phyloP scores from a whole-genome alignment of 805 yeast genomes.

The Starmerella bombi region DNA sequence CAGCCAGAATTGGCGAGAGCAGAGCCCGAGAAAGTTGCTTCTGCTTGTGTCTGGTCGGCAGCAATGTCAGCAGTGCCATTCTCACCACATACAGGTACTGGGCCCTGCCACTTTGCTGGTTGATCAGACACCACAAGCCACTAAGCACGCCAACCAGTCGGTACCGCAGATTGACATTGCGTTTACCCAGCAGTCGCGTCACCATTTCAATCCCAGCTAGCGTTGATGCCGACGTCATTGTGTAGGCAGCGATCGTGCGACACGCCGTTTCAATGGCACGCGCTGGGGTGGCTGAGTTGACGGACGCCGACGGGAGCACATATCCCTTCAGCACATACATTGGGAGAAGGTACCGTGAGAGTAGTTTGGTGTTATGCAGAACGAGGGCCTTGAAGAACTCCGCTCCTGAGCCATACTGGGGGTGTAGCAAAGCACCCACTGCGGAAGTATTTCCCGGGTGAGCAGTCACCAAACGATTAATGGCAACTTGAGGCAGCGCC shows the following conservation, averaged over 20 bases:
- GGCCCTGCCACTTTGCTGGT: conserved; percentile 25
- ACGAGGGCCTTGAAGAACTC: conserved; percentile 21
- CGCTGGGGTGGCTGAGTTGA: conserved; percentile 4
- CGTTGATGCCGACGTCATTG: conserved; percentile 28
- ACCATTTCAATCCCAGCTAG: conserved; percentile 31
- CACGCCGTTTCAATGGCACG: conserved; percentile 20
- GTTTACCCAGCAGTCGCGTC: conserved; percentile 26
- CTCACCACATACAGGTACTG: conserved; percentile 28
- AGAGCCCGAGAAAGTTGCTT: conserved; percentile 25
- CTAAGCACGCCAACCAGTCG: conserved; percentile 31
- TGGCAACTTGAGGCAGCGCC: conserved; percentile 12
- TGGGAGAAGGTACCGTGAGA: conserved; percentile 24
- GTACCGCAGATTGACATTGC: conserved; percentile 27
- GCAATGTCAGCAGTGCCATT: conserved; percentile 25
- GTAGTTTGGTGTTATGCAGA: conserved; percentile 18
- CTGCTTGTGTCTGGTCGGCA: too few species aligned
- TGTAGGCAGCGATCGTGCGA: conserved; percentile 26
- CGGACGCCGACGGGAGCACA: conserved; percentile 1
- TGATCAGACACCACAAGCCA: conserved; percentile 32
- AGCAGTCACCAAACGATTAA: conserved; percentile 24
- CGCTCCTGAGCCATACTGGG: conserved; percentile 21
- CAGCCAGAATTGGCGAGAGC: conserved; percentile 27
- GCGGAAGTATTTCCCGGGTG: conserved; percentile 26
- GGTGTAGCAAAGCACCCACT: conserved; percentile 28
- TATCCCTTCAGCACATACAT: conserved; percentile 20